A percentile compares a stretch with the other conserved stretches of the same genome.
phyloP scores from a whole-genome alignment of 257 asterid genomes.

The Solanum piurae region DNA sequence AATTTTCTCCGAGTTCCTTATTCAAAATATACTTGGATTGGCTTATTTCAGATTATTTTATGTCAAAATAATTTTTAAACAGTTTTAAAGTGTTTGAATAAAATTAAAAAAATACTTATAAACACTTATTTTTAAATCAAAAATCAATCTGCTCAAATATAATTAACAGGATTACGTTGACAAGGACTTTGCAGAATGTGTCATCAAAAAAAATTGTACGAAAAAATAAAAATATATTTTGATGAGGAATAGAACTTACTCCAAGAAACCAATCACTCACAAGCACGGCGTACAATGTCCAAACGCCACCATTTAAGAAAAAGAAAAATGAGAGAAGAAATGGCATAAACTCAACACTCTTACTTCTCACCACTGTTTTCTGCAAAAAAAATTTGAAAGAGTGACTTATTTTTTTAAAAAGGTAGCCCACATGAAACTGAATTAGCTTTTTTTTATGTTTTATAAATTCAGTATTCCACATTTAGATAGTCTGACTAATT shows the following conservation, averaged over 20 bases:
- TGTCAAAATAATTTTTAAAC: background rate
- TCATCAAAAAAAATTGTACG: background rate
- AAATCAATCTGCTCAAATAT: too few species aligned
- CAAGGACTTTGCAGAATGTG: background rate
- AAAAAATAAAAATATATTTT: too few species aligned
- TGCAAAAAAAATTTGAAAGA: constrained; percentile 5
- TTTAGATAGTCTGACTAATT: background rate
- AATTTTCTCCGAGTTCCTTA: background rate
- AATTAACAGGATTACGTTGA: too few species aligned
- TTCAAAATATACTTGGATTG: background rate
- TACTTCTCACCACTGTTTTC: constrained; percentile 56
- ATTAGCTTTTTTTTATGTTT: too few species aligned
- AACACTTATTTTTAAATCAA: too few species aligned
- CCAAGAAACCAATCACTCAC: constrained; percentile 64
- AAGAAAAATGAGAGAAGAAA: constrained; percentile 60
- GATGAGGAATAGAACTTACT: constrained; percentile 27
- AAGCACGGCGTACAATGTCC: constrained; percentile 71
- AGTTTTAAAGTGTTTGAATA: too few species aligned
- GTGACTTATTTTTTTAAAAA: background rate
- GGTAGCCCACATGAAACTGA: background rate
- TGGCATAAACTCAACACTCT: constrained; percentile 81
- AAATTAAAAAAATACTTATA: too few species aligned
- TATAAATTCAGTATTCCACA: background rate
- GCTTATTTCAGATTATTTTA: too few species aligned
- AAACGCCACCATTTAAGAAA: constrained; percentile 69